A percentile compares a stretch with the other conserved stretches of the same genome.
Evolutionary conservation across 495 filamentous ascomycete genomes (phyloP).

Genomic region (Penicillium daleae): DNA sequence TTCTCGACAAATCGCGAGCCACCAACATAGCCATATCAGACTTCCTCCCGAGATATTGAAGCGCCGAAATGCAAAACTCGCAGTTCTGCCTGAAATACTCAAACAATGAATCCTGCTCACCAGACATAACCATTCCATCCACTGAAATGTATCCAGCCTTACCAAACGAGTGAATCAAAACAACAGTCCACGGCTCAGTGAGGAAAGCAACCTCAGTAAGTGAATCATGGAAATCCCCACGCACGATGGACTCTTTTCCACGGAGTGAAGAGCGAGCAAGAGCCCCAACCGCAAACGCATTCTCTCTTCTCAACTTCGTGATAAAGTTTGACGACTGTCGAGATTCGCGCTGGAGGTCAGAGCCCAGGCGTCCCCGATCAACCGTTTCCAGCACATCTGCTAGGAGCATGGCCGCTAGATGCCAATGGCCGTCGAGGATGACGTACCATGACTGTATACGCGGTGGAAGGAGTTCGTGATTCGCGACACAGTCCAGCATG

Average conservation of each 20-base stretch:
- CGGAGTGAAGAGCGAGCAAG: slow-evolving; percentile 38
- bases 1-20: slow-evolving; percentile 18
- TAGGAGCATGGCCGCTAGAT: slow-evolving; percentile 49
- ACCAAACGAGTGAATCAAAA: slow-evolving; percentile 47
- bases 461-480: slow-evolving; percentile 44
- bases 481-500: slow-evolving; percentile 45
- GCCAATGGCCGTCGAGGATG: slow-evolving; percentile 51
- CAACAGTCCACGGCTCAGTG: slow-evolving; percentile 51
- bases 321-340: slow-evolving; percentile 34
- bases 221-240: slow-evolving; percentile 28
- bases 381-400: slow-evolving; percentile 49
- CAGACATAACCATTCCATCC: slow-evolving; percentile 13
- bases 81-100: slow-evolving; percentile 27
- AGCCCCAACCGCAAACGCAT: slow-evolving; percentile 40
- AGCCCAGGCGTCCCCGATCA: slow-evolving; percentile 33
- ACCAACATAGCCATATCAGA: slow-evolving; percentile 47
- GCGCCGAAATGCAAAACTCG: slow-evolving; percentile 42
- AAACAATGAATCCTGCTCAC: slow-evolving; percentile 8
- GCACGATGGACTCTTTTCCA: slow-evolving; percentile 16
- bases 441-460: slow-evolving; percentile 55
- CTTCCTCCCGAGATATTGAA: slow-evolving; percentile 48
- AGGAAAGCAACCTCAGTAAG: slow-evolving; percentile 43
- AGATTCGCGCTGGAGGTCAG: slow-evolving; percentile 26
- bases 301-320: slow-evolving; percentile 33
- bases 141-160: slow-evolving; percentile 43